Percentiles rank a stretch among this genome's conserved stretches.
Evolutionary conservation across 805 yeast genomes (phyloP).

Genomic region (Sugiyamaella americana): DNA sequence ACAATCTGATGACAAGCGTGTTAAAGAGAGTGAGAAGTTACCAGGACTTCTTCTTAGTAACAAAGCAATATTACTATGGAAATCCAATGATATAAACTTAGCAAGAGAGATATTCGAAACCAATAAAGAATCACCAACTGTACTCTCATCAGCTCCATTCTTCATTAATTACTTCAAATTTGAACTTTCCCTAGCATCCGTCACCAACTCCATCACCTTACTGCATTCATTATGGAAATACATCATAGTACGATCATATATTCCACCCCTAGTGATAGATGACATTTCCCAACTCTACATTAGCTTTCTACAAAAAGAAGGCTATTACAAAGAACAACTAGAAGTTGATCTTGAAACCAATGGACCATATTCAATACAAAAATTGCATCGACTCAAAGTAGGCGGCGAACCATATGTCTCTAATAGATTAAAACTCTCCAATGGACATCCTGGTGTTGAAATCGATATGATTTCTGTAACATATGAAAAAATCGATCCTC

Average conservation of each 20-base stretch:
- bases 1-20: not conserved
- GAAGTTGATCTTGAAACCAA: conserved; percentile 22
- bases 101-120: conserved; percentile 24
- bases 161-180: conserved; percentile 30
- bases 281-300: conserved; percentile 28
- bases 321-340: conserved; percentile 13
- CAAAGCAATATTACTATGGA: conserved; percentile 11
- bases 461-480: conserved; percentile 7
- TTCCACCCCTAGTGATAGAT: conserved; percentile 21
- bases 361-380: conserved; percentile 21
- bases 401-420: conserved; percentile 10
- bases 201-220: conserved; percentile 2
- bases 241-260: not conserved
- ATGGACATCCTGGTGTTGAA: conserved; percentile 24
- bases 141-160: conserved; percentile 18
- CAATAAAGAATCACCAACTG: conserved; percentile 18
- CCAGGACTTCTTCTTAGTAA: conserved; percentile 9
- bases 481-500: not conserved
- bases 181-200: conserved; percentile 21
- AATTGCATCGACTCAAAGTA: conserved; percentile 17
- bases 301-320: conserved; percentile 19
- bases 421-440: conserved; percentile 16
- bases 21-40: not conserved
- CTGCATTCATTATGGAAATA: conserved; percentile 20
- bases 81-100: conserved; percentile 17